phyloP scores from a whole-genome alignment of 768 basidiomycete species.

The Tricholoma furcatifolium region DNA sequence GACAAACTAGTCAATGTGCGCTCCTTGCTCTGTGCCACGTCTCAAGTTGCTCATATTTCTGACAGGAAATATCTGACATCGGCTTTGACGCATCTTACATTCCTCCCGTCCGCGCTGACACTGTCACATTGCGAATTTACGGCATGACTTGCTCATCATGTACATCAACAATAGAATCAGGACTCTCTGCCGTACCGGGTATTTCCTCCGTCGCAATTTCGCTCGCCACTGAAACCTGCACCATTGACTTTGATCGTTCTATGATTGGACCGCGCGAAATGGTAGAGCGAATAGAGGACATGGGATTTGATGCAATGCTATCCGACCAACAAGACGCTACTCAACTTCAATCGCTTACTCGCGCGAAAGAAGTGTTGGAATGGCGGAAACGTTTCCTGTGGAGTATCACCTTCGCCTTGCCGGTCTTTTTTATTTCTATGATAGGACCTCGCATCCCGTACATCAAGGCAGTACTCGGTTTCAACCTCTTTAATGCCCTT shows the following conservation, averaged over 20 bases:
- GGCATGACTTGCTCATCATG: conserved; percentile 92
- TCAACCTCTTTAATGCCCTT: conserved; percentile 59
- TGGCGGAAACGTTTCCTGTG: conserved; percentile 81
- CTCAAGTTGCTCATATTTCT: conserved; percentile 4
- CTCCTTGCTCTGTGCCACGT: conserved; percentile 10
- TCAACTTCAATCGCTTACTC: conserved; percentile 81
- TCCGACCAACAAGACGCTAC: conserved; percentile 78
- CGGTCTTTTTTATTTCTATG: conserved; percentile 95
- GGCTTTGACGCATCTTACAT: conserved; percentile 88
- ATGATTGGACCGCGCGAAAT: conserved; percentile 82
- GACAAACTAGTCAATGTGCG: conserved; percentile 77
- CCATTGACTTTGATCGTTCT: conserved; percentile 71
- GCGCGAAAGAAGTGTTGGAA: conserved; percentile 88
- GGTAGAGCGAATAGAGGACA: conserved; percentile 82
- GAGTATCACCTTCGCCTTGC: conserved; percentile 77
- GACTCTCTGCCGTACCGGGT: conserved; percentile 69
- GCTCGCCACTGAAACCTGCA: conserved; percentile 73
- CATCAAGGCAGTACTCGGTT: conserved; percentile 50
- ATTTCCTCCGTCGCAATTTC: conserved; percentile 71
- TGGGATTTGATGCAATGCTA: conserved; percentile 89
- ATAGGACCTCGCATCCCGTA: conserved; percentile 67
- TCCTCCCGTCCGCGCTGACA: conserved; percentile 61
- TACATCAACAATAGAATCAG: conserved; percentile 70
- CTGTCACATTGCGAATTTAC: conserved; percentile 75
- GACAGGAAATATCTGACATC: conserved; percentile 89